phyloP scores from a whole-genome alignment of 805 yeast genomes.

The Ogataea trehalophila region DNA sequence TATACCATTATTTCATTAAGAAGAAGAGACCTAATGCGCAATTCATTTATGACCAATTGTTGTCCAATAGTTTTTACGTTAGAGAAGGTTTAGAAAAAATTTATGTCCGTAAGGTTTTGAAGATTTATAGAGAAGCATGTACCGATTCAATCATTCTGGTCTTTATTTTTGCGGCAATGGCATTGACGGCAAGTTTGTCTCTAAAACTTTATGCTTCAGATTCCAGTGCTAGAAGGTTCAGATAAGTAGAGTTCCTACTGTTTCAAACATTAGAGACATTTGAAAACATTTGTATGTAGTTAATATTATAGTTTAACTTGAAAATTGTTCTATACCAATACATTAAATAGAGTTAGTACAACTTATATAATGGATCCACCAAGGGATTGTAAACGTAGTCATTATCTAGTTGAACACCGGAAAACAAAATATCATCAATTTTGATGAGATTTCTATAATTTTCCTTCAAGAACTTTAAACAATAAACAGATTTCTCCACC shows the following conservation, averaged over 20 bases:
- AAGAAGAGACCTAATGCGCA: constrained; percentile 22
- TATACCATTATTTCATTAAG: constrained; percentile 29
- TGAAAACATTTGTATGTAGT: no score
- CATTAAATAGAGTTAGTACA: constrained; percentile 5
- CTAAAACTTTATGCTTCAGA: constrained; percentile 16
- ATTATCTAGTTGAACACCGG: background rate
- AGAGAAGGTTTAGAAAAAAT: constrained; percentile 26
- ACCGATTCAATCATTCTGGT: constrained; percentile 23
- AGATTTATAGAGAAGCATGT: constrained; percentile 25
- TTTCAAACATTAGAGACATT: no score
- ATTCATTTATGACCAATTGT: constrained; percentile 17
- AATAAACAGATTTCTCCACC: constrained; percentile 20
- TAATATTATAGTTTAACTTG: background rate
- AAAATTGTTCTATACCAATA: background rate
- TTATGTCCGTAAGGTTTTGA: constrained; percentile 25
- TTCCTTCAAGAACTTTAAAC: constrained; percentile 24
- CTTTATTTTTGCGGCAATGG: constrained; percentile 22
- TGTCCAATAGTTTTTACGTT: constrained; percentile 23
- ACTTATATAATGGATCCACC: constrained; percentile 9
- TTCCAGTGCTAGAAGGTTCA: constrained; percentile 1
- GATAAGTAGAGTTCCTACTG: background rate
- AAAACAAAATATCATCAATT: constrained; percentile 5
- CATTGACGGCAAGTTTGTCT: constrained; percentile 19
- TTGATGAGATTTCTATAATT: constrained; percentile 14
- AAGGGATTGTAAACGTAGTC: constrained; percentile 10